Evolutionary conservation across 176 grass and related monocot genomes (phyloP).

Genomic region (Stipa capillata): DNA sequence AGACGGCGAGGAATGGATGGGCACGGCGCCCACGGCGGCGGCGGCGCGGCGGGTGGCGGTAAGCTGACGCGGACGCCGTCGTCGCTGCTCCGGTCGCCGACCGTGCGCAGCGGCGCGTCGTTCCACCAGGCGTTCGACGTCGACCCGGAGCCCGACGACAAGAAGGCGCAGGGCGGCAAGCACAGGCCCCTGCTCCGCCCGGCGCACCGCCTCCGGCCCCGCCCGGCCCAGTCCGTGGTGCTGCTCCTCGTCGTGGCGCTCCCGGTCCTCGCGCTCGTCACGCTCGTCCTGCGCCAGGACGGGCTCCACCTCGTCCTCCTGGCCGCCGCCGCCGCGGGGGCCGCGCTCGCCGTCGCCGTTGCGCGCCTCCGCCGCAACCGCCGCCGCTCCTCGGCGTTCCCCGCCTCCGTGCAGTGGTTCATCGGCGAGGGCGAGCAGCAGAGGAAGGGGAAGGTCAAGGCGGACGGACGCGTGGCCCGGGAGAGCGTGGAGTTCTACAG

Average conservation of each 20-base stretch:
- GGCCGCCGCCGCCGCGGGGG: slow-evolving; percentile 11
- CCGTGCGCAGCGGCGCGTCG: slow-evolving; percentile 53
- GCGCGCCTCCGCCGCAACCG: slow-evolving; percentile 29
- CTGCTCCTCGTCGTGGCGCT: slow-evolving; percentile 11
- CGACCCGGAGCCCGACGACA: slow-evolving; percentile 51
- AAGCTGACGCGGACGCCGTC: slow-evolving; percentile 81
- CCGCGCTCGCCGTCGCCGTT: slow-evolving; percentile 34
- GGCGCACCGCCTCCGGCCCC: slow-evolving; percentile 12
- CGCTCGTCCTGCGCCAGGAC: slow-evolving; percentile 41
- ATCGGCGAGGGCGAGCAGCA: slow-evolving; percentile 36
- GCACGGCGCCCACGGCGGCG: background rate
- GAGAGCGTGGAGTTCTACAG: slow-evolving; percentile 60
- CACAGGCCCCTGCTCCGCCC: slow-evolving; percentile 28
- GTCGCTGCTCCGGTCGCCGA: slow-evolving; percentile 77
- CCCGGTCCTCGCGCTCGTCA: slow-evolving; percentile 26
- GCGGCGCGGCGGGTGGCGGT: background rate
- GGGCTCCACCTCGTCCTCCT: slow-evolving; percentile 38
- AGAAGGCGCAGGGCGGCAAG: slow-evolving; percentile 32
- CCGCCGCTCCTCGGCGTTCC: slow-evolving; percentile 19
- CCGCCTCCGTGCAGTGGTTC: slow-evolving; percentile 61
- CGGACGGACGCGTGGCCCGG: slow-evolving; percentile 27
- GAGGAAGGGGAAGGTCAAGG: slow-evolving; percentile 4
- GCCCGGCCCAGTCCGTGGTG: background rate
- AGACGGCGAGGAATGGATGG: slow-evolving; percentile 29
- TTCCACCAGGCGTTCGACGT: slow-evolving; percentile 53